phyloP scores from a whole-genome alignment of 805 yeast species.

The Starmerella powellii region DNA sequence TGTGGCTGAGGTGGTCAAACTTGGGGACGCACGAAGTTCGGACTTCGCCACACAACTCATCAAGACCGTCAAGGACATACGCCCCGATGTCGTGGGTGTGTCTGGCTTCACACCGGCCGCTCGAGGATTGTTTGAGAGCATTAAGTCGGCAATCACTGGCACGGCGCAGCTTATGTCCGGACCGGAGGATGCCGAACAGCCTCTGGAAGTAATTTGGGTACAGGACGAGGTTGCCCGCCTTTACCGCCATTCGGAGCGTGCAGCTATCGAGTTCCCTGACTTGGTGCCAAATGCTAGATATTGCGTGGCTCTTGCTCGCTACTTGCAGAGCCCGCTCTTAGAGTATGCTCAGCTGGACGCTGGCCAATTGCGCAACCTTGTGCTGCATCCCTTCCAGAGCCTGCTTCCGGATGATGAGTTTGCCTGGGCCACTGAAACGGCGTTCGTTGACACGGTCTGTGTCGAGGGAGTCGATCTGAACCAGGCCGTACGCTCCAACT shows the following conservation, averaged over 20 bases:
- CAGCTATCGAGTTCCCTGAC: slow-evolving; percentile 68
- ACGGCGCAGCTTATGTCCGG: slow-evolving; percentile 37
- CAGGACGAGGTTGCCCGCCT: slow-evolving; percentile 88
- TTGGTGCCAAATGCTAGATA: slow-evolving; percentile 70
- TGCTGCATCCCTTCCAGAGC: slow-evolving; percentile 55
- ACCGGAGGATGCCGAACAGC: slow-evolving; percentile 27
- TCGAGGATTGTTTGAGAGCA: slow-evolving; percentile 45
- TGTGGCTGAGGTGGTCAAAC: slow-evolving; percentile 61
- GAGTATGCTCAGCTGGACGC: slow-evolving; percentile 75
- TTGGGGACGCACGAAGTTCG: slow-evolving; percentile 54
- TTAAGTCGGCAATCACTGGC: slow-evolving; percentile 40
- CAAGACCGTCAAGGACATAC: slow-evolving; percentile 46
- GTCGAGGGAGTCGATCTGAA: slow-evolving; percentile 90
- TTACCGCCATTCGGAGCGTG: slow-evolving; percentile 67
- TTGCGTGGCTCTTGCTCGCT: slow-evolving; percentile 81
- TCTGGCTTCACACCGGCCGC: slow-evolving; percentile 76
- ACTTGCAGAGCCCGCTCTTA: slow-evolving; percentile 80
- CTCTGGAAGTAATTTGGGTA: slow-evolving; percentile 63
- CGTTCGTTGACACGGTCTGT: slow-evolving; percentile 80
- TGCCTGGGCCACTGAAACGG: slow-evolving; percentile 56
- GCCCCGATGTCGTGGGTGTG: slow-evolving; percentile 85
- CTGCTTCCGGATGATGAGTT: slow-evolving; percentile 54
- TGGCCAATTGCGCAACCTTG: slow-evolving; percentile 51
- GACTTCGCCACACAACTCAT: slow-evolving; percentile 57
- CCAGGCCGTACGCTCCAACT: slow-evolving; percentile 67